Base-by-base conservation (phyloP, 1,284 basidiomycete genomes). In the Pisolithus thermaeus region DNA sequence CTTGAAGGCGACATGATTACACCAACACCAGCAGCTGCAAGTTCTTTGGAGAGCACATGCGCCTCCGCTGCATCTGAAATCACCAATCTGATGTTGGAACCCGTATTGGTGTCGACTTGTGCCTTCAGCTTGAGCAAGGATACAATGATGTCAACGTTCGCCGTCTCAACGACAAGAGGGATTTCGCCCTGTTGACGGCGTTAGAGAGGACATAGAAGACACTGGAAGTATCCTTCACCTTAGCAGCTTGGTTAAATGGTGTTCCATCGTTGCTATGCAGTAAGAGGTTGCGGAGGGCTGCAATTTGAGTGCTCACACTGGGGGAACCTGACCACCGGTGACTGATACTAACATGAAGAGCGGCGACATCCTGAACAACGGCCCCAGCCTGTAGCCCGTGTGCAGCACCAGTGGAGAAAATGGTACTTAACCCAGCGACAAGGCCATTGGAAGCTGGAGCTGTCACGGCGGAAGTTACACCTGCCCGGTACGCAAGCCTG, bases 71-170 rank as follows among this genome's bases (percentile, higher is more conserved):
- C 92, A 9, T 91, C 90, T 3, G 79, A 72, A 50, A 89, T 76
- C 3, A 81, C 85, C 59, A 90, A 57, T 52, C 72, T 76, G 30
- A 88, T 66, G 1, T 58, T 51, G 1, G 61, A 62, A 4, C 73
- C 60, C 18, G 52, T 62, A 23, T 59, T 62, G 0, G 61, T 57
- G 53, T 90, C 88, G 8, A 90, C 76, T 57, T 92, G 83, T 52
- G 75, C 74, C 75, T 92, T 92, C 50, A 97, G 73, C n/a, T 78
- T 67, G 39, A 96, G 72, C 25, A 97, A 67, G 1, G 88, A 83
- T 0, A 88, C 87, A 49, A 96, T 93, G 38, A 87, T 73, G 66
- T 94, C 89, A 3, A 87, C 89, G 55, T 73, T 80, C 54, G 78
- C 63, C 0, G 74, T 75, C 12, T 77, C 69, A 7, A 87, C 73